Percentiles rank a stretch among this genome's conserved stretches.
Evolutionary conservation across 768 basidiomycete genomes (phyloP).

Genomic region (Lactifluus subvellereus): DNA sequence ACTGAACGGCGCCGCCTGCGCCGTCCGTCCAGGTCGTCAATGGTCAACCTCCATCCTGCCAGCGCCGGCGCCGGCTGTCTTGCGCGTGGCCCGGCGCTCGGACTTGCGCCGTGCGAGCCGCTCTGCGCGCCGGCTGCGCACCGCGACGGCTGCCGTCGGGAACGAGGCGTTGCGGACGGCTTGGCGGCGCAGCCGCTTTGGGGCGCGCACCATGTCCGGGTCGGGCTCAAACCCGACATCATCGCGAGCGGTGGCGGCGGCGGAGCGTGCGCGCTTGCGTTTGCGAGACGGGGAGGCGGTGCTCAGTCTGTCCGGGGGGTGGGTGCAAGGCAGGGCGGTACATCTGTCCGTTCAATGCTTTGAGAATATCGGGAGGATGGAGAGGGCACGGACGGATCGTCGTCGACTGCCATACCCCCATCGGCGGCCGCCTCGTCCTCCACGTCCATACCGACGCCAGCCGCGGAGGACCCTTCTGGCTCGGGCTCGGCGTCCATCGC

Average conservation of each 20-base stretch:
- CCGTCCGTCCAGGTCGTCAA: too few species aligned
- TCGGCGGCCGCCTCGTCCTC: constrained; percentile 7
- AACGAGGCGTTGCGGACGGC: constrained; percentile 6
- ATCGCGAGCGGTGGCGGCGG: neutral
- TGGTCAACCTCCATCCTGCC: constrained; percentile 11
- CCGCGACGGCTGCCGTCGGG: neutral
- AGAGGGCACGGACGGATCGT: neutral
- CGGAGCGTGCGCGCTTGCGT: constrained; percentile 18
- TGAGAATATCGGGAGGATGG: neutral
- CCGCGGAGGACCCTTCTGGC: constrained; percentile 27
- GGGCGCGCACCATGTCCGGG: constrained; percentile 9
- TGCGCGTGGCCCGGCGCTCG: neutral
- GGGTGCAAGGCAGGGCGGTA: neutral
- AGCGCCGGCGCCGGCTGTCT: neutral
- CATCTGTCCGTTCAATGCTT: neutral
- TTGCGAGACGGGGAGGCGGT: neutral
- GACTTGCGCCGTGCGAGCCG: neutral
- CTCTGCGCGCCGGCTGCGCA: neutral
- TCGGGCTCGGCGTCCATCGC: constrained; percentile 46
- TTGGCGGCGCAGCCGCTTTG: constrained; percentile 12
- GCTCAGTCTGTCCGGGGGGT: neutral
- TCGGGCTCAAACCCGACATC: neutral
- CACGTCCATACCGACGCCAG: constrained; percentile 6
- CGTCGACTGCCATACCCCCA: constrained; percentile 12
- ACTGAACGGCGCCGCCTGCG: too few species aligned